Evolutionary conservation across 352 stramenopile species (phyloP), one percentile per base, ranked within the genome.

Genomic region (Plasmopara muralis): DNA sequence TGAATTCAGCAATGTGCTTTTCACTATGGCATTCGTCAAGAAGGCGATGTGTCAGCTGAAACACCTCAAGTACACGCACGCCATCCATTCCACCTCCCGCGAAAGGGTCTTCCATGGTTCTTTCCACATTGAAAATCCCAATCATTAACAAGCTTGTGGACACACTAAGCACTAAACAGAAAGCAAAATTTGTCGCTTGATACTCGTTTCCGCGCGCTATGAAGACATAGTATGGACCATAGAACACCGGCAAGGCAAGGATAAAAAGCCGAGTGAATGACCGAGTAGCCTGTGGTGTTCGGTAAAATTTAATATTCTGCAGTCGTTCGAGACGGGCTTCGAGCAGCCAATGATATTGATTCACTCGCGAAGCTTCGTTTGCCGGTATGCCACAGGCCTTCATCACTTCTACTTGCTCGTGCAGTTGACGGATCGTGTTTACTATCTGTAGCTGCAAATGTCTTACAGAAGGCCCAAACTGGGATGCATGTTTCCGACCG

Each of bases 261-360:
- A 94, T 90, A 59, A 90, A 92, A 16, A 94, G 66, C 4, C 84
- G 70, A 20, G 78, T 91, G 57, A 91, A 93, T 30, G 79, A 91
- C 10, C 84, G 74, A 40, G 84, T 94, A 14, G 84, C 84, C 62
- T 94, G 84, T 3, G 84, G 84, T 2, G 84, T 94, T 29, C 84
- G 79, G 49, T 94, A 94, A 48, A 90, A 85, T 73, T 92, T 94
- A 52, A 90, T 77, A 64, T 91, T 91, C 59, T 87, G 80, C 0
- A 94, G 64, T 56, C 78, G 82, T 45, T 94, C 83, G 28, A 94
- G 67, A 15, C 84, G 79, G 44, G 77, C 79, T 52, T 90, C 74
- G 2, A 94, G 66, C 43, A 94, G 64, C 84, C 84, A 94, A 47
- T 93, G 78, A 51, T 93, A 93, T 60, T 93, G 84, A 48, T 92